Evolutionary conservation across 2,329 filamentous ascomycete genomes (phyloP).

Genomic region (Rhynchosporium graminicola): DNA sequence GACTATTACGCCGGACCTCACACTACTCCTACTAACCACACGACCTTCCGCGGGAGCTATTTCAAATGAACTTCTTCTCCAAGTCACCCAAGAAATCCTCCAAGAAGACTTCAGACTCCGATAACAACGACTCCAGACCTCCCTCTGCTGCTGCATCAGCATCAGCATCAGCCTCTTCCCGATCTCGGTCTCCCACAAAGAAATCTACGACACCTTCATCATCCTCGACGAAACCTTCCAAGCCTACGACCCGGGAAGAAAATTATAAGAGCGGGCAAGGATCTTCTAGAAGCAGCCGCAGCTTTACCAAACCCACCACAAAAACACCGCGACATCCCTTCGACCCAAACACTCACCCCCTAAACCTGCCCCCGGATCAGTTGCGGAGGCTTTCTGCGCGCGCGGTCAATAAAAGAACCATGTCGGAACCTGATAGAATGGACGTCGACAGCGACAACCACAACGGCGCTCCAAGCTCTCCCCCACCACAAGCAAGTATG

Average conservation of each 20-base stretch:
- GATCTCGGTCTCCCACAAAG: slow-evolving; percentile 38
- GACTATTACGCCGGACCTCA: slow-evolving; percentile 7
- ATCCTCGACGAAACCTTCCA: slow-evolving; percentile 34
- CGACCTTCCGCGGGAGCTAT: slow-evolving; percentile 23
- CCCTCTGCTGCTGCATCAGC: slow-evolving; percentile 12
- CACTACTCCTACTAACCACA: slow-evolving; percentile 13
- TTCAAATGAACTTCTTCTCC: slow-evolving; percentile 42
- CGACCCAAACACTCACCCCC: slow-evolving; percentile 76
- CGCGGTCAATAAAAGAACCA: slow-evolving; percentile 50
- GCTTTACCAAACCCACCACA: slow-evolving; percentile 33
- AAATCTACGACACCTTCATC: slow-evolving; percentile 30
- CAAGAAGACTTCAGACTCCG: slow-evolving; percentile 36
- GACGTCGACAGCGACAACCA: slow-evolving; percentile 70
- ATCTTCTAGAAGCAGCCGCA: slow-evolving; percentile 38
- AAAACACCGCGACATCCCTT: slow-evolving; percentile 45
- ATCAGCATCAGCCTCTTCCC: slow-evolving; percentile 28
- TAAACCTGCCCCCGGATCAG: slow-evolving; percentile 89
- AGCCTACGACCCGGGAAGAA: slow-evolving; percentile 33
- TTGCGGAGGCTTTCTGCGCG: slow-evolving; percentile 73
- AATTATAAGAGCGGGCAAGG: slow-evolving; percentile 35
- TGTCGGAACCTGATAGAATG: slow-evolving; percentile 61
- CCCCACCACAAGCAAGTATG: slow-evolving; percentile 50
- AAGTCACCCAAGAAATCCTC: slow-evolving; percentile 40
- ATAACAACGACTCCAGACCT: slow-evolving; percentile 29
- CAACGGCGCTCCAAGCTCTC: slow-evolving; percentile 52